Percentiles rank a stretch among this genome's conserved stretches.
These are phyloP conservation scores for Conoideocrella luteorostrata DNA, from an alignment of 2,329 filamentous ascomycete genomes.

Conservation along the genomic window DNA sequence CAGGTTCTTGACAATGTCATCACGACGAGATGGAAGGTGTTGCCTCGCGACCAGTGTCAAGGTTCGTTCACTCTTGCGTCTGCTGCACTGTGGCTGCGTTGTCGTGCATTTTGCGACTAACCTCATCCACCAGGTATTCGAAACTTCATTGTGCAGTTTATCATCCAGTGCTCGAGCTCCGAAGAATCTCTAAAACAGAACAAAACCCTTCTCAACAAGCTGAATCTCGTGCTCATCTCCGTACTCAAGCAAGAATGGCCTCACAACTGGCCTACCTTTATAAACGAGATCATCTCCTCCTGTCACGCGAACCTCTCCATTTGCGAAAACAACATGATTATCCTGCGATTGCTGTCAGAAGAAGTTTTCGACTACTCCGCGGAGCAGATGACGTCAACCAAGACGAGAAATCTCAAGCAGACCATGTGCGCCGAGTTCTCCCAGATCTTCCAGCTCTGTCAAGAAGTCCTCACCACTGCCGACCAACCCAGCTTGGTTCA, in stretches of 20 bases:
- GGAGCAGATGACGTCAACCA: conserved; percentile 98
- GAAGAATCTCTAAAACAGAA: conserved; percentile 82
- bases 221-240: conserved; percentile 94
- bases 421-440: conserved; percentile 99
- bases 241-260: conserved; percentile 99
- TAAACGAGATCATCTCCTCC: conserved; percentile 97
- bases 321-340: conserved; percentile 99
- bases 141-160: conserved; percentile 98
- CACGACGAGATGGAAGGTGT: conserved; percentile 97
- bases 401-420: conserved; percentile 93
- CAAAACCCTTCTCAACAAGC: conserved; percentile 90
- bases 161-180: conserved; percentile 85
- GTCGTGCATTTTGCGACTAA: conserved; percentile 7
- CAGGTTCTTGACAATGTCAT: conserved; percentile 98
- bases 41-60: conserved; percentile 93
- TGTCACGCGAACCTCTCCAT: conserved; percentile 94
- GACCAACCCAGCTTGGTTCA: conserved; percentile 85
- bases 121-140: conserved; percentile 65
- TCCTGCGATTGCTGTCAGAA: conserved; percentile 88
- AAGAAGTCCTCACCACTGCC: conserved; percentile 86
- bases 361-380: conserved; percentile 99
- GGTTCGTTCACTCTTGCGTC: conserved; percentile 40
- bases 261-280: conserved; percentile 99
- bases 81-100: neutral
- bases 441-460: conserved; percentile 95